A percentile compares a stretch with the other conserved stretches of the same genome.
phyloP scores from a whole-genome alignment of 176 grass and related monocot genomes.

The Leersia perrieri region DNA sequence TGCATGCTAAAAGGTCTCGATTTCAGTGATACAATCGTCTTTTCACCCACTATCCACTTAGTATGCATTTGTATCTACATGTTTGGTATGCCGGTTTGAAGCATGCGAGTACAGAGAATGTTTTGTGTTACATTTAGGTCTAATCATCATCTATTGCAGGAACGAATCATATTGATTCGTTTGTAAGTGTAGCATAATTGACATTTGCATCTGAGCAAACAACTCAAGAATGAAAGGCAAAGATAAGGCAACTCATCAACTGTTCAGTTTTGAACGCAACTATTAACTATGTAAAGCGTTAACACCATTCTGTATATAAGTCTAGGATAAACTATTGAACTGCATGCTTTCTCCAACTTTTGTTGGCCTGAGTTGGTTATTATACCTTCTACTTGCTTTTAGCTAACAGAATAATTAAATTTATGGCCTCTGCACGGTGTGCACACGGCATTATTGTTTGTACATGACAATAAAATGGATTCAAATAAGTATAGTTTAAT shows the following conservation, averaged over 20 bases:
- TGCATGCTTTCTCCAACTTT: neutral
- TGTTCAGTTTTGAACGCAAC: neutral
- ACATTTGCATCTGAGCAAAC: neutral
- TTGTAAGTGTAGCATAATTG: neutral
- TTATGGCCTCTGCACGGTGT: too few species aligned
- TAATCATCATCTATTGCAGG: conserved; percentile 15
- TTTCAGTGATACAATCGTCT: too few species aligned
- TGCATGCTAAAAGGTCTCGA: neutral
- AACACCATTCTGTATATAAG: neutral
- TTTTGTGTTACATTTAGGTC: neutral
- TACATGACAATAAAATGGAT: too few species aligned
- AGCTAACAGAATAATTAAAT: too few species aligned
- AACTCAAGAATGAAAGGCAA: neutral
- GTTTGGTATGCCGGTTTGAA: neutral
- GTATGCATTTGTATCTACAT: too few species aligned
- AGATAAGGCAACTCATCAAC: neutral
- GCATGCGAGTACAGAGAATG: neutral
- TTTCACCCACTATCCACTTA: neutral
- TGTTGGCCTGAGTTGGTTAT: conserved; percentile 1
- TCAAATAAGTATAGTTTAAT: too few species aligned
- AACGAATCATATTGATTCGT: neutral
- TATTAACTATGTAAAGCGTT: neutral
- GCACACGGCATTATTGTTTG: too few species aligned
- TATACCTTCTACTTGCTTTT: neutral
- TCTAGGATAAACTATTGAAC: neutral